Evolutionary conservation across 768 basidiomycete genomes (phyloP).

Genomic region (Suillus weaverae): DNA sequence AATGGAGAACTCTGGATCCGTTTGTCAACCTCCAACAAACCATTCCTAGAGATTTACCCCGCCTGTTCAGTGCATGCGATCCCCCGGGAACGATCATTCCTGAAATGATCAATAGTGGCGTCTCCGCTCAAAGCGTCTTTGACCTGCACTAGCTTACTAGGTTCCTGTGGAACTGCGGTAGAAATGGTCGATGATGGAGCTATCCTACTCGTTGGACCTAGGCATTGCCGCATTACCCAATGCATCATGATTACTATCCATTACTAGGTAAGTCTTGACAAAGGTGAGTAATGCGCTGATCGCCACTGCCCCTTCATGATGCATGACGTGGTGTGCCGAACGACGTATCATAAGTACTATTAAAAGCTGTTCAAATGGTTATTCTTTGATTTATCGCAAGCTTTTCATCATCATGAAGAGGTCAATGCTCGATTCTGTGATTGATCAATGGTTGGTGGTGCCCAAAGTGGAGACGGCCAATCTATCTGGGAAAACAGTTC

Average conservation of each 20-base stretch:
- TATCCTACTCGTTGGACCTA: too few species aligned
- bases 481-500: slow-evolving; percentile 31
- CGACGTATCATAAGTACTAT: neutral
- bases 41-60: too few species aligned
- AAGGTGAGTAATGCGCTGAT: neutral
- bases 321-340: neutral
- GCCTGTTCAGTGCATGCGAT: too few species aligned
- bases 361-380: neutral
- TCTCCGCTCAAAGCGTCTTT: too few species aligned
- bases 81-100: too few species aligned
- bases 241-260: neutral
- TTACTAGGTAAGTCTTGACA: neutral
- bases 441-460: slow-evolving; percentile 19
- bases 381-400: neutral
- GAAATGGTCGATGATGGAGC: too few species aligned
- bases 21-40: too few species aligned
- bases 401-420: slow-evolving; percentile 12
- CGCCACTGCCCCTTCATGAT: neutral
- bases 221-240: too few species aligned
- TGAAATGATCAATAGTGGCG: too few species aligned
- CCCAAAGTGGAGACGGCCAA: slow-evolving; percentile 21
- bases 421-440: slow-evolving; percentile 4
- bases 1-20: too few species aligned
- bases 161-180: too few species aligned
- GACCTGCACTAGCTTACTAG: too few species aligned